Percentiles rank a stretch among this genome's conserved stretches.
phyloP scores from a whole-genome alignment of 2,329 filamentous ascomycete genomes.

The Claviceps sp. region DNA sequence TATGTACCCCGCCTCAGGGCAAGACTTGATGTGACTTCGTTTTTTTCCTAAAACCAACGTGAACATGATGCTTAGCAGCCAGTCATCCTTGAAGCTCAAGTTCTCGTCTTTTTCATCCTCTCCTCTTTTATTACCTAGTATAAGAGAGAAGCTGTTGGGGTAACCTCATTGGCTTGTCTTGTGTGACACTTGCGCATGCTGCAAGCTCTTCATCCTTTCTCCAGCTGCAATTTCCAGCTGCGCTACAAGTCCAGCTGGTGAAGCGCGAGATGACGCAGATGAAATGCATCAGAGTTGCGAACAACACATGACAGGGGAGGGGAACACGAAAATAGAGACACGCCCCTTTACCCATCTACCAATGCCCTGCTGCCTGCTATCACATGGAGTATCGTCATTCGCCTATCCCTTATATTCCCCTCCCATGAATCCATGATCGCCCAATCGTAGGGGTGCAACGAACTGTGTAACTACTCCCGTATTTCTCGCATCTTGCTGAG shows the following conservation, averaged over 20 bases:
- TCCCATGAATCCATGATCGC: too few relatives aligned
- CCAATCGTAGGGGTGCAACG: neutral
- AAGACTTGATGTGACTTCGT: too few relatives aligned
- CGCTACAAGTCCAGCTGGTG: neutral
- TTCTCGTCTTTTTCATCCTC: neutral
- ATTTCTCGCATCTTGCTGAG: too few relatives aligned
- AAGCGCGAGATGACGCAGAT: neutral
- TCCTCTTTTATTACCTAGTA: neutral
- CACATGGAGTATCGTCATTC: neutral
- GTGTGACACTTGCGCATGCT: too few relatives aligned
- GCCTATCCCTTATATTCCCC: neutral
- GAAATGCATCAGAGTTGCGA: neutral
- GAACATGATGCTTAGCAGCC: neutral
- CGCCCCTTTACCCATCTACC: neutral
- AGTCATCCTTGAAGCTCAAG: neutral
- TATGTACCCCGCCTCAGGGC: too few relatives aligned
- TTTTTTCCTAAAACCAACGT: too few relatives aligned
- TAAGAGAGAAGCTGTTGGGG: neutral
- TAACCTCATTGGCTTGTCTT: neutral
- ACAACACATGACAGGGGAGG: too few relatives aligned
- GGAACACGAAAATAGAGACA: too few relatives aligned
- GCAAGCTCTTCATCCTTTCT: too few relatives aligned
- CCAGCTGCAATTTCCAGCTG: too few relatives aligned
- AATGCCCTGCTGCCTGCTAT: neutral
- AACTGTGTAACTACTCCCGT: too few relatives aligned